Base-by-base conservation (phyloP, 2,329 filamentous ascomycete genomes). In the Helicocarpus griseus region DNA sequence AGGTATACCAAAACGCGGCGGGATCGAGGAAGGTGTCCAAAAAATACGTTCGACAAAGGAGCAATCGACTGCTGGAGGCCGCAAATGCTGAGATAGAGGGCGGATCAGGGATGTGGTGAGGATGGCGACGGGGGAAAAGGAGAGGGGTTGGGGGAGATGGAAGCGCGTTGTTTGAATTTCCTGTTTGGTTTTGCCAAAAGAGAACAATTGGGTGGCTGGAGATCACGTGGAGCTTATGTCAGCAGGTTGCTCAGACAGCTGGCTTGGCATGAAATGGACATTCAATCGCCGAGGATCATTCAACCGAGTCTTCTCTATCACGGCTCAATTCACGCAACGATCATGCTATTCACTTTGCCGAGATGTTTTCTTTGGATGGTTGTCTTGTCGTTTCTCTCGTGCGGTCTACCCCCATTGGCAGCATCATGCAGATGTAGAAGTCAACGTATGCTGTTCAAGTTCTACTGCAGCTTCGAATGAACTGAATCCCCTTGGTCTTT, bases 201-300 rank as follows among this genome's bases (percentile, higher is more conserved):
- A 47, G 19, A 51, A 48, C 43, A 55, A 46, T 48, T 33, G 13
- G 50, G 53, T 55, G 53, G 53, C 53, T 55, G 53, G 53, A 43
- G 13, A 19, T 40, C 49, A 49, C 48, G 48, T 49, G 31, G 21
- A 28, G 26, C 17, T 31, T 31, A 31, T 3, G 33, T 17, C 19
- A n/a, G n/a, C 1, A 11, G 2, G 5, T 2, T n/a, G 3, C 7
- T 24, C 13, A 36, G 44, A 31, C 44, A 35, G 31, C 29, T 24
- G 28, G 19, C 44, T 45, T 47, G 44, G 26, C 43, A 33, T 31
- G n/a, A n/a, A n/a, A n/a, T n/a, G n/a, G n/a, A n/a, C n/a, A n/a
- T n/a, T n/a, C n/a, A n/a, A n/a, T n/a, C n/a, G n/a, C n/a, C n/a
- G n/a, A n/a, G n/a, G n/a, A n/a, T n/a, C n/a, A n/a, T n/a, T n/a